Evolutionary conservation across 768 basidiomycete species (phyloP).

Genomic region (Lyophyllum decastes): DNA sequence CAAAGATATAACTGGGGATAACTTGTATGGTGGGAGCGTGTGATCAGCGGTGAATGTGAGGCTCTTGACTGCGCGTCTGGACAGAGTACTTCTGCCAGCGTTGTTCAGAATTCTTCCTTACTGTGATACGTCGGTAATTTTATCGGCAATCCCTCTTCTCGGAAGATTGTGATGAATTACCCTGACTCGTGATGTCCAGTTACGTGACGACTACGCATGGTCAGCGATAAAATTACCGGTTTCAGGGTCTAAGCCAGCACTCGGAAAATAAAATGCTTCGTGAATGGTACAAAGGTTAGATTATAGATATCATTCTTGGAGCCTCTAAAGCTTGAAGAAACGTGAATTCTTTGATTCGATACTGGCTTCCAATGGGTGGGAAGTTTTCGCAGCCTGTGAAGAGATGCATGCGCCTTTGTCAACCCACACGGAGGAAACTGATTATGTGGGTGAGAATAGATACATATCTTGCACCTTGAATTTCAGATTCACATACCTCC

Average conservation of each 20-base stretch:
- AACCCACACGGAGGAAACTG: constrained; percentile 55
- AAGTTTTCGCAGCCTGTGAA: constrained; percentile 19
- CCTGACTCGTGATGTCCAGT: neutral
- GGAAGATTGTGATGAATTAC: neutral
- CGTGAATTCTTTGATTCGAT: constrained; percentile 20
- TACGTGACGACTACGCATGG: constrained; percentile 1
- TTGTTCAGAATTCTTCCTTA: neutral
- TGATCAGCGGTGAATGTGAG: constrained; percentile 1
- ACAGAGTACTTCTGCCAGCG: neutral
- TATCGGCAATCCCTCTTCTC: neutral
- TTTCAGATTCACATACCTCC: constrained; percentile 35
- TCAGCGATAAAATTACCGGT: neutral
- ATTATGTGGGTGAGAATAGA: neutral
- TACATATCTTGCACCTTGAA: neutral
- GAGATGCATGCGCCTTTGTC: constrained; percentile 54
- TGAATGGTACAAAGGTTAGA: neutral
- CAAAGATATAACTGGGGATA: constrained; percentile 8
- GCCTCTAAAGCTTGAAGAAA: constrained; percentile 23
- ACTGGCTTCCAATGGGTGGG: constrained; percentile 6
- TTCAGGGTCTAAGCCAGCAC: neutral
- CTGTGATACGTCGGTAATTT: neutral
- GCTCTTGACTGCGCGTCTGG: constrained; percentile 8
- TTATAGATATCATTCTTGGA: neutral
- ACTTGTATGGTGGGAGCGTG: constrained; percentile 1
- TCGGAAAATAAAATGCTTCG: neutral